Conservation (phyloP, 805 yeast genomes). For the Kockiozyma suomiensis region DNA sequence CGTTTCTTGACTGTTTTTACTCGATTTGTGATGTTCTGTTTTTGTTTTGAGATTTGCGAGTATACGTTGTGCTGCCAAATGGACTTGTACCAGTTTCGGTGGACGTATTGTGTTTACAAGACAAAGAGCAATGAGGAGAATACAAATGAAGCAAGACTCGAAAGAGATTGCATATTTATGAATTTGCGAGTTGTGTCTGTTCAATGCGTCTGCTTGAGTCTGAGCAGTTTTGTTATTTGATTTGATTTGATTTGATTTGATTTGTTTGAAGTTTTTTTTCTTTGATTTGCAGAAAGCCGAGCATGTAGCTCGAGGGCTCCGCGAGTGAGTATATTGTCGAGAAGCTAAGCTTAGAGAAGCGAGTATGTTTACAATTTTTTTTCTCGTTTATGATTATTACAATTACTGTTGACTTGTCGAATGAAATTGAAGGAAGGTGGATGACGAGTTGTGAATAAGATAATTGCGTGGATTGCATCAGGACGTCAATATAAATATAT, state of each 20-base stretch:
- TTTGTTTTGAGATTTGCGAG: neutral
- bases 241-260: neutral
- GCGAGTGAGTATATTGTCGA: neutral
- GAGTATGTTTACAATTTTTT: too few relatives aligned
- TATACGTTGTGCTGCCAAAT: neutral
- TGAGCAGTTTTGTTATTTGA: neutral
- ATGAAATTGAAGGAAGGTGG: too few relatives aligned
- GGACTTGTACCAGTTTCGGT: too few relatives aligned
- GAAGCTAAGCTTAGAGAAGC: neutral
- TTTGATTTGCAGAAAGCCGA: slow-evolving; percentile 3
- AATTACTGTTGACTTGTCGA: too few relatives aligned
- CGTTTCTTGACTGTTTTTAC: neutral
- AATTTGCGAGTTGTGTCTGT: too few relatives aligned
- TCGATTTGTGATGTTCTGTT: neutral
- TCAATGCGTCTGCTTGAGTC: too few relatives aligned
- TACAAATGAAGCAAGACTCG: neutral
- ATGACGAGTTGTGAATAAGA: too few relatives aligned
- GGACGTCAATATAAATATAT: too few relatives aligned
- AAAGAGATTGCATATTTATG: neutral
- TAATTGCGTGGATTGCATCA: too few relatives aligned
- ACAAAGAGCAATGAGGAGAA: too few relatives aligned
- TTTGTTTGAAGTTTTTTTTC: neutral
- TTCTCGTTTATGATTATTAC: too few relatives aligned
- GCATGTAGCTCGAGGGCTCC: slow-evolving; percentile 10
- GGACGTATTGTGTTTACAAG: neutral